Base-by-base conservation (phyloP, 2,329 filamentous ascomycete genomes). In the Colletotrichum tamarilloi region DNA sequence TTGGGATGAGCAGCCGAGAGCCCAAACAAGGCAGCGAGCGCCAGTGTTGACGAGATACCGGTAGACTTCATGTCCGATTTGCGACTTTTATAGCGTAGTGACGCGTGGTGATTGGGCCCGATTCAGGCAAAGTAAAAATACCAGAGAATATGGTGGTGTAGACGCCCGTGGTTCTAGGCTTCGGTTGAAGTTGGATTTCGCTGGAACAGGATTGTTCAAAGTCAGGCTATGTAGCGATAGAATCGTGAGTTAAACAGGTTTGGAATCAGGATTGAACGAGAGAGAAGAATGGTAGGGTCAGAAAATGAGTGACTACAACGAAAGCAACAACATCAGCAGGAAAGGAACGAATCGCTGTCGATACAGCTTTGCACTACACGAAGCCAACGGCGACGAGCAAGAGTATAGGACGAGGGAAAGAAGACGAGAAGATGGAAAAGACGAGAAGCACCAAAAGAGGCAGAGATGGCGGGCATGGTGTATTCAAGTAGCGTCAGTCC, bases 301-400 rank as follows among this genome's bases (percentile, higher is more conserved):
- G 76, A 74, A 76, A 78, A 77, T 30, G 75, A 77, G 67, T 68
- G 77, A 74, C 74, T 76, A 76, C 57, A 46, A 32, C 66, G 73
- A 74, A 73, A 55, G 55, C 65, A 68, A 73, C 67, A 67, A 67
- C 66, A 62, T 59, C 71, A 75, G 65, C 65, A 58, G 75, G 22
- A 69, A 78, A 76, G 56, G 76, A 77, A 73, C 35, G 77, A 75
- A 69, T 59, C 35, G 58, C 70, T 69, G 68, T 68, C 46, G n/a
- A 56, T 26, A 73, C 70, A 69, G 70, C 66, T 69, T 69, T 32
- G 19, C 35, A 32, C 57, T 32, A 60, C 42, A 49, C 53, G n/a
- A 70, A 32, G 46, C 55, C 59, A 56, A 73, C n/a, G 11, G 26
- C n/a, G n/a, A 56, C 59, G 55, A 16, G 55, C 24, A 28, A 76